phyloP scores from a whole-genome alignment of 768 basidiomycete species.

The Naganishia antarctica region DNA sequence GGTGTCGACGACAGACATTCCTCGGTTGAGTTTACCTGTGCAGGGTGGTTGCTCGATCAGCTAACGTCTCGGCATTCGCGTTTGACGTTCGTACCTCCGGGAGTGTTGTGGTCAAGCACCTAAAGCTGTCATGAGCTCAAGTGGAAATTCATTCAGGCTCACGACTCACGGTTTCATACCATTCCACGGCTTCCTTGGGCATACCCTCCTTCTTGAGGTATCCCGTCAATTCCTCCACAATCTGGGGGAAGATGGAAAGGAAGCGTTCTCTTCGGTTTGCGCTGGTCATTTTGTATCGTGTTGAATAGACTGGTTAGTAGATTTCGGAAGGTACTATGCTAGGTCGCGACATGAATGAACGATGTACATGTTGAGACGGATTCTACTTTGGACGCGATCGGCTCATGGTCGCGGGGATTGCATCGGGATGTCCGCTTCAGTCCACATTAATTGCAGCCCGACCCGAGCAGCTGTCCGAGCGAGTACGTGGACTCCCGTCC shows the following conservation, averaged over 20 bases:
- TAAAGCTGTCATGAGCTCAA: conserved; percentile 2
- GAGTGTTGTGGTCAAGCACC: conserved; percentile 81
- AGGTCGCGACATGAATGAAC: too few species aligned
- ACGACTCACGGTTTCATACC: conserved; percentile 71
- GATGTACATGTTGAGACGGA: too few species aligned
- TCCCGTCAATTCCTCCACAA: conserved; percentile 72
- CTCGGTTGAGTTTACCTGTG: conserved; percentile 79
- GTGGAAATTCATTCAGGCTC: too few species aligned
- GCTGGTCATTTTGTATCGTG: conserved; percentile 8
- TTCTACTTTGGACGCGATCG: too few species aligned
- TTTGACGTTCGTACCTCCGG: conserved; percentile 54
- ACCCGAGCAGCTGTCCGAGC: too few species aligned
- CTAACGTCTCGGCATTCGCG: too few species aligned
- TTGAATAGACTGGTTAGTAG: neutral
- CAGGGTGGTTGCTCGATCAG: neutral
- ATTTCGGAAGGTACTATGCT: too few species aligned
- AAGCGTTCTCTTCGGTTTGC: conserved; percentile 53
- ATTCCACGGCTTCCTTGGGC: conserved; percentile 76
- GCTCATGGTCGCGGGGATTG: too few species aligned
- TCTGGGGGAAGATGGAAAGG: conserved; percentile 63
- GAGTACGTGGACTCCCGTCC: too few species aligned
- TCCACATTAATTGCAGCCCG: too few species aligned
- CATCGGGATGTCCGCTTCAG: too few species aligned
- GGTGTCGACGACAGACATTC: conserved; percentile 91
- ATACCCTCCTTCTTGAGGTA: conserved; percentile 67